Conservation (phyloP, 2,329 filamentous ascomycete genomes). For the Penicillium paneum region DNA sequence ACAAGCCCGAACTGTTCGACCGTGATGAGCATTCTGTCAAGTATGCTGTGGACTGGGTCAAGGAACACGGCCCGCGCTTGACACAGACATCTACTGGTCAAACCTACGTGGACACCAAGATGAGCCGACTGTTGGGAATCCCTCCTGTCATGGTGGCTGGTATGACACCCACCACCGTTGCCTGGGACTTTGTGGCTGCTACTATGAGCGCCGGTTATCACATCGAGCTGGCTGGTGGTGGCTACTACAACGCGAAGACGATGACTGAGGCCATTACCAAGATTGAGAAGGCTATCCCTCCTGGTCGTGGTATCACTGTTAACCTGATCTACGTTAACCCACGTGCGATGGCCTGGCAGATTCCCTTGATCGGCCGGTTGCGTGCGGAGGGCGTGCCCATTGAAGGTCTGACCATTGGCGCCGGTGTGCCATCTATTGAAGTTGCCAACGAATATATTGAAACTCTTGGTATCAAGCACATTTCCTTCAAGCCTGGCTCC, state of each 20-base stretch:
- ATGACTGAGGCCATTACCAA: constrained; percentile 81
- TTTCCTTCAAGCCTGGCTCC: constrained; percentile 90
- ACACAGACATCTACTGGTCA: constrained; percentile 84
- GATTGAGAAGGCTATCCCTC: constrained; percentile 78
- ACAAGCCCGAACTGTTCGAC: constrained; percentile 97
- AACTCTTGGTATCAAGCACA: constrained; percentile 88
- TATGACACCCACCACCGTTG: constrained; percentile 88
- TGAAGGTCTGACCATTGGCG: constrained; percentile 87
- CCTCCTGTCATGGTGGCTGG: constrained; percentile 87
- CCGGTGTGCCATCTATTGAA: constrained; percentile 89
- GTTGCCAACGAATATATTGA: constrained; percentile 91
- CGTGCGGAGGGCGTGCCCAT: constrained; percentile 84
- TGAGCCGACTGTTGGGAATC: constrained; percentile 80
- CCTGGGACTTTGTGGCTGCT: constrained; percentile 63
- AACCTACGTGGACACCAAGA: constrained; percentile 94
- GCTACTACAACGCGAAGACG: constrained; percentile 64
- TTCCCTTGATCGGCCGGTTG: constrained; percentile 49
- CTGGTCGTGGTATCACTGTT: constrained; percentile 54
- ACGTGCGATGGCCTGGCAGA: constrained; percentile 53
- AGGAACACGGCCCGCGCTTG: constrained; percentile 89
- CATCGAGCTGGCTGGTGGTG: constrained; percentile 50
- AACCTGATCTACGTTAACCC: constrained; percentile 56
- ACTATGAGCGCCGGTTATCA: constrained; percentile 52
- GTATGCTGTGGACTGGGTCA: constrained; percentile 96
- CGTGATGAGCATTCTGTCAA: constrained; percentile 93